Base-by-base conservation (phyloP, 1,284 basidiomycete species). In the Trametes hirsuta region DNA sequence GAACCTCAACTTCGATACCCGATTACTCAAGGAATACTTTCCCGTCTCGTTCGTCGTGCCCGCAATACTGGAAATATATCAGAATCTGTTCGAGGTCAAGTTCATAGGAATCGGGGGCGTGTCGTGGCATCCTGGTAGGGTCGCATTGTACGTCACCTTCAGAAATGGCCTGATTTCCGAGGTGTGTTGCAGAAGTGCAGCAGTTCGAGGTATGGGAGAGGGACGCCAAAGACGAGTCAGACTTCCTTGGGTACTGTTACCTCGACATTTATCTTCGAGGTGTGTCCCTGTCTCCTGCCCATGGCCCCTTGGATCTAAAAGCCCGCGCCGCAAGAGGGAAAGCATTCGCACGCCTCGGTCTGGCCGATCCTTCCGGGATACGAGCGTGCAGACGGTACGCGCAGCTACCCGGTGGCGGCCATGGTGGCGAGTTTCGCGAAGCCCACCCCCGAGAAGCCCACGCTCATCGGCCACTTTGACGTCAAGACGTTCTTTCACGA, bases 241-340 rank as follows among this genome's bases (percentile, higher is more conserved):
- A 80, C 40, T 93, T 94, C 68, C 72, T 93, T 35, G 90, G 93
- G 10, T 87, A 91, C 73, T 90, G 90, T 69, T 93, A 93, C 69
- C 85, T 95, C 25, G 94, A 95, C 70, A 82, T 95, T 35, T 95
- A 90, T 80, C 93, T 93, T 53, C 86, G 93, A 35, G 82, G 89
- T 90, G 71, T 11, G 78, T 76, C 10, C 34, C 18, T 18, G 18
- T 22, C 25, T 21, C 25, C 15, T 46, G 34, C 2, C 47, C 40
- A 41, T 30, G 30, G 4, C 45, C 24, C 24, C 39, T 18, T 36
- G 18, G 14, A 47, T 14, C 3, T n/a, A 39, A 8, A 21, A 22
- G 24, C 44, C 44, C 6, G 34, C 14, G 18, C 46, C 24, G 30
- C 11, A 18, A 18, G 18, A 18, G 18, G 18, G 18, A 18, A 18